Base-by-base conservation (phyloP, 208 protist species). In the Leptomonas pyrrhocoris region DNA sequence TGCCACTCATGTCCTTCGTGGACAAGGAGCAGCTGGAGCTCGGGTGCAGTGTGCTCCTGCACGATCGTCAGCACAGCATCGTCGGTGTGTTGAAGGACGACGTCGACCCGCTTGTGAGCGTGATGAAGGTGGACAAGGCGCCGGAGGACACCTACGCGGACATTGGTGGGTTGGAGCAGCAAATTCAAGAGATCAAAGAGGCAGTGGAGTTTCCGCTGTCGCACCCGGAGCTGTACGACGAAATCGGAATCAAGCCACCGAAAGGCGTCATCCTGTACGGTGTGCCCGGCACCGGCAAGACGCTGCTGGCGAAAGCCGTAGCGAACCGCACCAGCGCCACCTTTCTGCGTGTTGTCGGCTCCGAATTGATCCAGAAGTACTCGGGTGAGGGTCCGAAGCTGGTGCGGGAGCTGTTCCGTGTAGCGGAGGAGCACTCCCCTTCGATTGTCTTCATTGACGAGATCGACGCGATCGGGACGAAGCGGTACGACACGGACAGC, bases 391-490 rank as follows among this genome's bases (percentile, higher is more conserved):
- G 99, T 21, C 99, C 99, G 23, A 99, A 99, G 88, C 86, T 99
- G 13, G 98, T 99, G 31, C 90, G 99, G 49, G 98, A 99, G 80
- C 82, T 99, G n/a, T 99, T 99, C 86, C 90, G 98, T 60, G 97
- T 99, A 5, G 99, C 99, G 2, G 98, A 99, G 79, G 98, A 99
- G 74, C 93, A 97, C 73, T 91, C 98, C 13, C 99, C 99, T 6
- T 95, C 98, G 28, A 99, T 99, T 79, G 98, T 99, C 49, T 99
- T 99, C 89, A 99, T 99, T 79, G 99, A 99, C 83, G 99, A 99
- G 79, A 99, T 99, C 70, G 99, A 99, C 86, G 99, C 99, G 15
- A 98, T 99, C 57, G 99, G 99, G 48, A 99, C 98, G 30, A 99
- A 99, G 86, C 84, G 97, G 45, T 99, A 99, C 86, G 98, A 99